A percentile compares a stretch with the other conserved stretches of the same genome.
Conservation (phyloP, 75 land plant species). For the Ceratopteris richardii region DNA sequence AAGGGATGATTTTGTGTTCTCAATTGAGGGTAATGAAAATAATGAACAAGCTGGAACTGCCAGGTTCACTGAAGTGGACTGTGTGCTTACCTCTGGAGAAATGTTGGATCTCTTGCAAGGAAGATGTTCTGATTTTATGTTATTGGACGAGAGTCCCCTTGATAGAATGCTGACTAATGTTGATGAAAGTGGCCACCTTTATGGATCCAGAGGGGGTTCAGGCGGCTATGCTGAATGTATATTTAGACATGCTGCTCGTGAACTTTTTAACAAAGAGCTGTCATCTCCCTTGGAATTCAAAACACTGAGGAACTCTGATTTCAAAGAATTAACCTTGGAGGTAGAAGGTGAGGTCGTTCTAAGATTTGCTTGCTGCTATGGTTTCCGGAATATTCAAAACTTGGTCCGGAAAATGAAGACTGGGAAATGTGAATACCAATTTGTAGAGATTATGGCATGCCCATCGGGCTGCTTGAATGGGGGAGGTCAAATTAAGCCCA, state of each 20-base stretch:
- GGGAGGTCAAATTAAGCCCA: constrained; percentile 93
- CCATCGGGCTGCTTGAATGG: constrained; percentile 98
- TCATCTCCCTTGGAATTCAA: constrained; percentile 57
- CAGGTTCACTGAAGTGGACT: constrained; percentile 79
- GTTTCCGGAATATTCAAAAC: constrained; percentile 83
- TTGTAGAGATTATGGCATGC: constrained; percentile 94
- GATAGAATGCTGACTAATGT: constrained; percentile 58
- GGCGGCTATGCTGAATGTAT: constrained; percentile 92
- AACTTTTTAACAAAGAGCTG: constrained; percentile 59
- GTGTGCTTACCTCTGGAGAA: constrained; percentile 91
- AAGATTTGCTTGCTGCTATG: constrained; percentile 84
- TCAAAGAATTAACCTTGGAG: constrained; percentile 66
- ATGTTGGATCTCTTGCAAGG: constrained; percentile 85
- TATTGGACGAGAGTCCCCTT: constrained; percentile 9
- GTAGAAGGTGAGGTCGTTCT: constrained; percentile 62
- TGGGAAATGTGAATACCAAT: constrained; percentile 85
- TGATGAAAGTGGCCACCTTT: constrained; percentile 62
- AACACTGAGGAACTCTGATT: constrained; percentile 73
- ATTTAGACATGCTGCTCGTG: constrained; percentile 69
- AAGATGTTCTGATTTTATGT: constrained; percentile 13
- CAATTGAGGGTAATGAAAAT: constrained; percentile 26
- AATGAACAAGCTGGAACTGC: constrained; percentile 13
- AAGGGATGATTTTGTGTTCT: constrained; percentile 85
- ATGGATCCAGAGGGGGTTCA: constrained; percentile 81
- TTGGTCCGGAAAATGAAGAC: constrained; percentile 70